Base-by-base conservation (phyloP, 768 basidiomycete species). In the Tricholoma matsutake region DNA sequence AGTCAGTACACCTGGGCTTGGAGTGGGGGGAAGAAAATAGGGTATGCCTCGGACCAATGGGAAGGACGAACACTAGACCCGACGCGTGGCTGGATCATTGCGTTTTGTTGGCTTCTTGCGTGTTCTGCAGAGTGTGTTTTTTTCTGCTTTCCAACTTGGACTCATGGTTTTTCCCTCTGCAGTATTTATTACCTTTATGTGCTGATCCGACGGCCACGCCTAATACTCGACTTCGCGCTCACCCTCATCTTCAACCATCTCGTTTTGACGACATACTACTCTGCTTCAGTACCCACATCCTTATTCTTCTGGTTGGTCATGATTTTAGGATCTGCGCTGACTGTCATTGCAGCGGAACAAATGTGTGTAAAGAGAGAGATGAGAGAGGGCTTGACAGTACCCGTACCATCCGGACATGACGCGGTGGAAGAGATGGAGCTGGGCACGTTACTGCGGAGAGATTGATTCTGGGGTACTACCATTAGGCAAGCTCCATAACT, bases 221-320 rank as follows among this genome's bases (percentile, higher is more conserved):
- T 96, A 67, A 90, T 98, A 69, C 88, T 99, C 66, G 97, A 99
- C 76, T 97, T 97, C 75, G 82, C 93, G 8, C 73, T 96, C 61
- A 98, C 97, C 0, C 84, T 98, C 53, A 76, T 92, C 53, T 92
- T 96, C 81, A 92, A 88, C 71, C 97, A 99, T 73, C 78, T 96
- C 60, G 88, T 98, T 58, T 78, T 98, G 62, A 96, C 97, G 57
- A 95, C 93, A 37, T 98, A 98, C 76, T 94, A 94, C 72, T 85
- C 93, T 2, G 84, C 86, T 11, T 81, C 86, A 13, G 73, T 92
- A 64, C 97, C 97, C 6, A 92, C 92, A 0, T 96, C 94, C 1
- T 71, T 92, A 35, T 98, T 96, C 81, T 98, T 92, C 79, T 99
- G 96, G 95, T 68, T 86, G 52, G 80, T 96, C 54, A 79, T 96